Percentiles rank a stretch among this genome's conserved stretches.
Conservation (phyloP, 805 yeast species). For the Ogataea pini region DNA sequence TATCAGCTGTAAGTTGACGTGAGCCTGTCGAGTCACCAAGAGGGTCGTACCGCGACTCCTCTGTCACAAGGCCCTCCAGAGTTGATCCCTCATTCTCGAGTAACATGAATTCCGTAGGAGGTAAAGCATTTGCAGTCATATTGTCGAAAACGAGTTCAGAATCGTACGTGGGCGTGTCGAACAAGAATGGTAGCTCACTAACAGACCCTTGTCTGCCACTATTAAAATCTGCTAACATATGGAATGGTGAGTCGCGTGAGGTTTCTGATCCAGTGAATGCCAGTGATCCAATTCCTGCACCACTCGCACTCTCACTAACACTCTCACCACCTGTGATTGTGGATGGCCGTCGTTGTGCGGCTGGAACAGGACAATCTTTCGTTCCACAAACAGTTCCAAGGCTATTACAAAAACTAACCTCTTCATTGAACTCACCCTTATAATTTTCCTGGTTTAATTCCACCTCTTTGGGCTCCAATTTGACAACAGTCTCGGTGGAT, state of each 20-base stretch:
- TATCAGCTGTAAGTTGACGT: constrained; percentile 23
- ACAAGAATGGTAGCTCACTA: constrained; percentile 48
- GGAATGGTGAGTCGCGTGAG: constrained; percentile 25
- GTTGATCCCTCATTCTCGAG: constrained; percentile 6
- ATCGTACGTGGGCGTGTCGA: constrained; percentile 51
- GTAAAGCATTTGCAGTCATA: constrained; percentile 17
- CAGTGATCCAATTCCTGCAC: neutral
- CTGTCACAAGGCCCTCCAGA: constrained; percentile 5
- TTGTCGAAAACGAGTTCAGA: constrained; percentile 50
- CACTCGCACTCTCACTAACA: too few species aligned
- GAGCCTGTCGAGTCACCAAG: constrained; percentile 21
- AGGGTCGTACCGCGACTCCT: constrained; percentile 16
- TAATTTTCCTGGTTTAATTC: constrained; percentile 25
- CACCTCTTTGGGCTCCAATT: constrained; percentile 3
- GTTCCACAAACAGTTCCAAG: constrained; percentile 84
- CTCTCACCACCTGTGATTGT: constrained; percentile 11
- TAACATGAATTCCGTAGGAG: constrained; percentile 16
- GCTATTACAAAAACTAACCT: constrained; percentile 73
- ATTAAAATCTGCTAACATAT: constrained; percentile 18
- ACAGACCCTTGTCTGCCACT: constrained; percentile 14
- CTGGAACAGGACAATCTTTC: constrained; percentile 65
- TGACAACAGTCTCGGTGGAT: neutral
- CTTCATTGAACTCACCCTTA: constrained; percentile 58
- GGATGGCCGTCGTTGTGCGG: constrained; percentile 22
- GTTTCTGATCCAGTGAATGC: constrained; percentile 3